Percentiles rank a stretch among this genome's conserved stretches.
Conservation (phyloP, 192 early-diverging fungal genomes). For the Coemansia sp. region DNA sequence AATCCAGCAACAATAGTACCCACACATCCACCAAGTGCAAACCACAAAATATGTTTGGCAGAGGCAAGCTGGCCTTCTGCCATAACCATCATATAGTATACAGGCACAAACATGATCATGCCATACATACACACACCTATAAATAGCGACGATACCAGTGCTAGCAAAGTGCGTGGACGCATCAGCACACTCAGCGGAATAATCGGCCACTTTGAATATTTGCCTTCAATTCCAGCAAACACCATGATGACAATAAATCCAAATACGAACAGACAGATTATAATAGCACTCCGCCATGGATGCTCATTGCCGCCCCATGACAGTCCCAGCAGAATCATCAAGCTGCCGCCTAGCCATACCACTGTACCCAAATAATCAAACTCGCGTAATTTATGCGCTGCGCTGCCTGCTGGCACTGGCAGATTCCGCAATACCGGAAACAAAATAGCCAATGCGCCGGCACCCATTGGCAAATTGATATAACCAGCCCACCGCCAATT, state of each 20-base stretch:
- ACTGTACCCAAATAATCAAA: slow-evolving; percentile 60
- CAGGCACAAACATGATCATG: slow-evolving; percentile 52
- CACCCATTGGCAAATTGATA: slow-evolving; percentile 72
- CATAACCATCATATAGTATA: slow-evolving; percentile 46
- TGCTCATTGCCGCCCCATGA: slow-evolving; percentile 62
- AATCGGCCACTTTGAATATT: slow-evolving; percentile 68
- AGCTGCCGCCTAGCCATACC: slow-evolving; percentile 53
- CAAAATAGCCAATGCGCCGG: slow-evolving; percentile 55
- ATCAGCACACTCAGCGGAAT: slow-evolving; percentile 42
- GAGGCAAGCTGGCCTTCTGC: slow-evolving; percentile 23
- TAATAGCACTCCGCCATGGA: slow-evolving; percentile 53
- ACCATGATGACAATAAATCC: slow-evolving; percentile 36
- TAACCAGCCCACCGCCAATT: slow-evolving; percentile 74
- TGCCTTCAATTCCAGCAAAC: slow-evolving; percentile 60
- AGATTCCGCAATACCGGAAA: slow-evolving; percentile 59
- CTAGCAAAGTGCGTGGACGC: slow-evolving; percentile 29
- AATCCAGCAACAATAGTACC: slow-evolving; percentile 25
- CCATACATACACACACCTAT: slow-evolving; percentile 52
- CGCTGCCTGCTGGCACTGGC: slow-evolving; percentile 37
- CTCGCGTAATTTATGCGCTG: slow-evolving; percentile 40
- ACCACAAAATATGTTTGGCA: slow-evolving; percentile 36
- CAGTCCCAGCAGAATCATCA: slow-evolving; percentile 57
- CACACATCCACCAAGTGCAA: slow-evolving; percentile 28
- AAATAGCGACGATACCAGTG: slow-evolving; percentile 28
- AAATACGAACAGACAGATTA: slow-evolving; percentile 53